A percentile compares a stretch with the other conserved stretches of the same genome.
Conservation (phyloP, 371 early-diverging fungal genomes). For the Mucor ambiguus region DNA sequence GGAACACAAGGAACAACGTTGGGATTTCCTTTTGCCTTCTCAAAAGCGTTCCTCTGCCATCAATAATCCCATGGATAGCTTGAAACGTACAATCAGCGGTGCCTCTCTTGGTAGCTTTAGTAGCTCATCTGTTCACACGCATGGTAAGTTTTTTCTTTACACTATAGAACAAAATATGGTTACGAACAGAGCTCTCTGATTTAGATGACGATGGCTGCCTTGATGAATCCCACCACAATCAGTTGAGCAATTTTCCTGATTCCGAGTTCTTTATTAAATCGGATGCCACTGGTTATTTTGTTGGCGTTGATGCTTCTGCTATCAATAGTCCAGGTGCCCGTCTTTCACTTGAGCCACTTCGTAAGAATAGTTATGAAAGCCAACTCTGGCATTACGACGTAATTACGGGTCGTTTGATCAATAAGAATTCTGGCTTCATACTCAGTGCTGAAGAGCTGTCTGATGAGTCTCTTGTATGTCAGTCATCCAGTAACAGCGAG, state of each 20-base stretch:
- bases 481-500: slow-evolving; percentile 30
- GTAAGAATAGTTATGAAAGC: slow-evolving; percentile 35
- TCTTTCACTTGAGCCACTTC: slow-evolving; percentile 39
- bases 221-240: slow-evolving; percentile 25
- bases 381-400: slow-evolving; percentile 60
- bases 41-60: slow-evolving; percentile 19
- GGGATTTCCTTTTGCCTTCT: slow-evolving; percentile 42
- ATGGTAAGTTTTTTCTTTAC: slow-evolving; percentile 7
- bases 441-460: slow-evolving; percentile 51
- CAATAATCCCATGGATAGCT: slow-evolving; percentile 15
- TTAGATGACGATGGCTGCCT: slow-evolving; percentile 33
- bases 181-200: slow-evolving; percentile 11
- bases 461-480: slow-evolving; percentile 46
- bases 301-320: slow-evolving; percentile 40
- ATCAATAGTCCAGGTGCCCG: slow-evolving; percentile 28
- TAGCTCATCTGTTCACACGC: slow-evolving; percentile 5
- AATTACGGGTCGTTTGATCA: slow-evolving; percentile 45
- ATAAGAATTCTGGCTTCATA: slow-evolving; percentile 55
- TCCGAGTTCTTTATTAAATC: slow-evolving; percentile 47
- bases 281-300: slow-evolving; percentile 35
- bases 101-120: slow-evolving; percentile 28
- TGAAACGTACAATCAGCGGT: slow-evolving; percentile 32
- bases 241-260: slow-evolving; percentile 36
- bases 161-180: too few species aligned
- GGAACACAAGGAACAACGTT: slow-evolving; percentile 47